phyloP scores from a whole-genome alignment of 331 rosid genomes.

The Pyrus hybrid region DNA sequence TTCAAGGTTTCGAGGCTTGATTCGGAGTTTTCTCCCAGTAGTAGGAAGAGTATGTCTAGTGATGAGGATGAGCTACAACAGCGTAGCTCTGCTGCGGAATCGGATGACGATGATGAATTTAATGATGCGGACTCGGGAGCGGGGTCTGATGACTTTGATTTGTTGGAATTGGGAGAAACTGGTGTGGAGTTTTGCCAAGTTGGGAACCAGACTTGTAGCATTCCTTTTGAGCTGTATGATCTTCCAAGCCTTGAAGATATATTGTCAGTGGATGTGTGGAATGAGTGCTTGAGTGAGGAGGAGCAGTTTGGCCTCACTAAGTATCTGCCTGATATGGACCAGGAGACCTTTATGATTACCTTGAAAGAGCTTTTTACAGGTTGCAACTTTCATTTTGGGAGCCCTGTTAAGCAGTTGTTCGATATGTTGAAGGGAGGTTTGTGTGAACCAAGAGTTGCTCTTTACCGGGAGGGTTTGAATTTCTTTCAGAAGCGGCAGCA shows the following conservation, averaged over 20 bases:
- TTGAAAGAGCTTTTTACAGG: conserved; percentile 74
- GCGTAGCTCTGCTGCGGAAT: conserved; percentile 60
- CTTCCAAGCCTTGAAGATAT: conserved; percentile 72
- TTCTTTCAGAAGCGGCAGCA: conserved; percentile 76
- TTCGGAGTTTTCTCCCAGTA: conserved; percentile 66
- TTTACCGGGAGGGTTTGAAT: conserved; percentile 76
- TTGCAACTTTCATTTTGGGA: conserved; percentile 78
- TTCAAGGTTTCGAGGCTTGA: conserved; percentile 84
- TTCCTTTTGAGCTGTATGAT: conserved; percentile 88
- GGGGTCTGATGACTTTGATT: conserved; percentile 95
- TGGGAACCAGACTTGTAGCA: conserved; percentile 85
- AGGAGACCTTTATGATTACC: conserved; percentile 62
- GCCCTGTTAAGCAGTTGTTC: conserved; percentile 73
- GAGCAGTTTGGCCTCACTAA: conserved; percentile 76
- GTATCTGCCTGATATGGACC: conserved; percentile 91
- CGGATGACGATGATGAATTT: conserved; percentile 88
- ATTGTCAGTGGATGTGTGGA: conserved; percentile 87
- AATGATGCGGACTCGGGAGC: conserved; percentile 98
- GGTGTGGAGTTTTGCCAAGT: conserved; percentile 94
- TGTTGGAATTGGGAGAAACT: conserved; percentile 90
- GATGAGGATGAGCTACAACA: conserved; percentile 81
- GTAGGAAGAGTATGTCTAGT: conserved; percentile 84
- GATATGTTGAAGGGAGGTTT: conserved; percentile 89
- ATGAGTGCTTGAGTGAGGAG: conserved; percentile 77
- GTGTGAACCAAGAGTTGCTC: conserved; percentile 96